A percentile compares a stretch with the other conserved stretches of the same genome.
phyloP scores from a whole-genome alignment of 2,329 filamentous ascomycete species.

The Colletotrichum lindemuthianum region DNA sequence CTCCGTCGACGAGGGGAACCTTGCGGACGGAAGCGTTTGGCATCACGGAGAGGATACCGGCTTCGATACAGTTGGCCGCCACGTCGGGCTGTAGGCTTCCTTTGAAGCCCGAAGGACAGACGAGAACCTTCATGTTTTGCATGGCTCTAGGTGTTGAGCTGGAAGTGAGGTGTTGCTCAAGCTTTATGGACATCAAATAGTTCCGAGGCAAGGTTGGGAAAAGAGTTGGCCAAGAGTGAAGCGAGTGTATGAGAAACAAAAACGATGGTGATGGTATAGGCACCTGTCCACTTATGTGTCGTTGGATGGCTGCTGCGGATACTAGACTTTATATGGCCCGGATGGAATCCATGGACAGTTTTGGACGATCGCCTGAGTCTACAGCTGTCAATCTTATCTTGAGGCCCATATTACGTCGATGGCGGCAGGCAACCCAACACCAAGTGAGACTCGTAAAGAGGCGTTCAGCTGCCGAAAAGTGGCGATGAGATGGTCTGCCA shows the following conservation, averaged over 20 bases:
- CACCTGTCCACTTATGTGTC: background rate
- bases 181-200: no score
- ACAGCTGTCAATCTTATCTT: background rate
- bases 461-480: constrained; percentile 19
- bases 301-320: background rate
- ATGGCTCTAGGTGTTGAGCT: background rate
- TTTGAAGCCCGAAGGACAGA: constrained; percentile 65
- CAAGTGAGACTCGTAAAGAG: background rate
- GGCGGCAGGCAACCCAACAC: background rate
- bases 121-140: constrained; percentile 48
- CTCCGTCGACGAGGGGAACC: constrained; percentile 62
- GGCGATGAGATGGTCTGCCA: constrained; percentile 16
- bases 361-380: background rate
- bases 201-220: background rate
- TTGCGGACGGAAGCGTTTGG: constrained; percentile 55
- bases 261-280: background rate
- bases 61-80: constrained; percentile 62
- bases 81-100: constrained; percentile 59
- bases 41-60: constrained; percentile 55
- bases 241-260: constrained; percentile 1
- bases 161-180: no score
- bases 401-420: background rate
- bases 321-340: constrained; percentile 4
- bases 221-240: constrained; percentile 8
- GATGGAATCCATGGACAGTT: background rate